These are phyloP conservation scores for Melanomma pulvis-pyrius DNA, from an alignment of 495 filamentous ascomycete species.

Conservation along the genomic window DNA sequence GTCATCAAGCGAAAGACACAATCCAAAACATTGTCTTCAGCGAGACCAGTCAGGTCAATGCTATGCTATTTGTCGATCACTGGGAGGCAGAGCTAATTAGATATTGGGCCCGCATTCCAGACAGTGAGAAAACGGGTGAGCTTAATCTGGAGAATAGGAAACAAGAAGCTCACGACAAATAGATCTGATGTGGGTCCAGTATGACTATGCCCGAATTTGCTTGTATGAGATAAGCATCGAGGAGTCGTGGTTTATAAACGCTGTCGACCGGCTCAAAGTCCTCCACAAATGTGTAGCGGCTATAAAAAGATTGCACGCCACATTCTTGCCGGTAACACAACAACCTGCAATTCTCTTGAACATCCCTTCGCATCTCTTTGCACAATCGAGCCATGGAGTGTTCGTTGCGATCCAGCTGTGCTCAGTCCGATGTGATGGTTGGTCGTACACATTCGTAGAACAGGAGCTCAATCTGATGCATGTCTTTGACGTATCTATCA, in stretches of 20 bases:
- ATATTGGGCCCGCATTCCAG: constrained; percentile 8
- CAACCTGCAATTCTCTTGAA: background rate
- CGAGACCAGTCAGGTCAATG: background rate
- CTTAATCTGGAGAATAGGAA: background rate
- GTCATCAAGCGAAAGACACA: background rate
- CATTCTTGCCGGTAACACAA: constrained; percentile 5
- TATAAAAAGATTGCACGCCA: background rate
- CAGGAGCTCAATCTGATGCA: background rate
- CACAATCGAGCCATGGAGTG: constrained; percentile 14
- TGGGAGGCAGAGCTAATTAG: background rate
- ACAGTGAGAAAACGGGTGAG: constrained; percentile 2
- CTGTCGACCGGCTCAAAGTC: background rate
- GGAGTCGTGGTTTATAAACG: background rate
- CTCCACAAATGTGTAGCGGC: background rate
- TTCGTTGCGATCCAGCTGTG: constrained; percentile 16
- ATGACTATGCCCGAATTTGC: constrained; percentile 7
- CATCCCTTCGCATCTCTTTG: constrained; percentile 7
- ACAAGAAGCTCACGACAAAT: background rate
- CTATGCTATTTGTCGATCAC: background rate
- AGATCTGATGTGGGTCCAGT: constrained; percentile 17
- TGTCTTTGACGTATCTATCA: background rate
- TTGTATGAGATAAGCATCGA: constrained; percentile 13
- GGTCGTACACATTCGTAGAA: background rate
- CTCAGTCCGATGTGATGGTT: constrained; percentile 11
- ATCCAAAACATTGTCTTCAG: background rate